Evolutionary conservation across 208 protist species (phyloP).

Genomic region (Trypanosoma mega): DNA sequence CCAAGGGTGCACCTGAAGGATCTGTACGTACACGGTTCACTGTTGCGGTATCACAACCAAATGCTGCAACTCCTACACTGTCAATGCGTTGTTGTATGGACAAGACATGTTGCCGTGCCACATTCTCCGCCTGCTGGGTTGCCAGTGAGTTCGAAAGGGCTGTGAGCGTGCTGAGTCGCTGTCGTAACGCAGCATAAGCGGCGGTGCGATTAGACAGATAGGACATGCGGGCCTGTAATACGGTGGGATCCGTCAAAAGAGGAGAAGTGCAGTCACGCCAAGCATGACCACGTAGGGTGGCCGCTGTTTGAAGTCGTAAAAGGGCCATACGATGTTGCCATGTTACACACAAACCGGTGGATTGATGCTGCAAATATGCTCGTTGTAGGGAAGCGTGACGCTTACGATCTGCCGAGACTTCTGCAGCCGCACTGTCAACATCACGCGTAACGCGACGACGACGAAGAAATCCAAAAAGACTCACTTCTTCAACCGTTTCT

Average conservation of each 20-base stretch:
- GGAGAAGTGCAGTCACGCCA: slow-evolving; percentile 45
- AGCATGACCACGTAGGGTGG: slow-evolving; percentile 21
- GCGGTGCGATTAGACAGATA: slow-evolving; percentile 62
- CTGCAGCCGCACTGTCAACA: neutral
- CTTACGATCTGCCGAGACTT: slow-evolving; percentile 2
- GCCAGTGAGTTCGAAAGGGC: slow-evolving; percentile 6
- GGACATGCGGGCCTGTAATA: slow-evolving; percentile 50
- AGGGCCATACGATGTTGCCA: slow-evolving; percentile 42
- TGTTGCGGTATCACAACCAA: slow-evolving; percentile 13
- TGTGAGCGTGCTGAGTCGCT: slow-evolving; percentile 44
- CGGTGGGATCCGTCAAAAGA: slow-evolving; percentile 45
- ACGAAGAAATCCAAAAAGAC: slow-evolving; percentile 8
- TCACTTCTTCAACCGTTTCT: neutral
- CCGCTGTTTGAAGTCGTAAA: slow-evolving; percentile 34
- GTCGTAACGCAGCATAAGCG: slow-evolving; percentile 46
- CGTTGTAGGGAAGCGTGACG: slow-evolving; percentile 20
- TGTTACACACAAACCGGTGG: slow-evolving; percentile 38
- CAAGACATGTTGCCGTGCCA: neutral
- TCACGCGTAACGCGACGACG: neutral
- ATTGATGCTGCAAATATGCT: slow-evolving; percentile 25
- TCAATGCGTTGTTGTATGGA: slow-evolving; percentile 18
- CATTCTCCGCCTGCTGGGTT: neutral
- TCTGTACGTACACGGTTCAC: too few relatives aligned
- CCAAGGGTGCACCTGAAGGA: too few relatives aligned
- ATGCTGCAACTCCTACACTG: neutral